These are phyloP conservation scores for Blastobotrys raffinosifermentans DNA, from an alignment of 1,139 yeast species.

Conservation along the genomic window DNA sequence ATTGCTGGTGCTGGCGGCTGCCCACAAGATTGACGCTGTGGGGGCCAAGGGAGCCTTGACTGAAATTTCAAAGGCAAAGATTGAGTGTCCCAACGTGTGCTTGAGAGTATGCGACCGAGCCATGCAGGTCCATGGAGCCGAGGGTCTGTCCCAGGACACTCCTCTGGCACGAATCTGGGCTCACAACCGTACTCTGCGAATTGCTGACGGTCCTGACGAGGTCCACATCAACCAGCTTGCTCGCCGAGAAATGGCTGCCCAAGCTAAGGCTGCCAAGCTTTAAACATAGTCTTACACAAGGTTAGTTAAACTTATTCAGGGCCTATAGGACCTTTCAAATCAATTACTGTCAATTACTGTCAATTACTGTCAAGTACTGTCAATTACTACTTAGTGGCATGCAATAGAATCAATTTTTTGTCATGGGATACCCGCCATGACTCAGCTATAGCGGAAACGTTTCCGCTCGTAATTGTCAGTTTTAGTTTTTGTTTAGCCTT, in stretches of 20 bases:
- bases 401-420: constrained; percentile 58
- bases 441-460: constrained; percentile 34
- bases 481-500: constrained; percentile 55
- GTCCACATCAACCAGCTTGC: constrained; percentile 62
- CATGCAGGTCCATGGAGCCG: constrained; percentile 65
- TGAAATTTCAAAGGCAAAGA: constrained; percentile 66
- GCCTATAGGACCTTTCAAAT: constrained; percentile 33
- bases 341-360: constrained; percentile 47
- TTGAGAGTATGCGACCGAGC: constrained; percentile 57
- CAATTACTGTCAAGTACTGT: constrained; percentile 51
- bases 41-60: constrained; percentile 52
- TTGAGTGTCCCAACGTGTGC: constrained; percentile 57
- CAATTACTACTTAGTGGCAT: constrained; percentile 58
- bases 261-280: constrained; percentile 5
- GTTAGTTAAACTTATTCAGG: constrained; percentile 17
- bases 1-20: constrained; percentile 58
- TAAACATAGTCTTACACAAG: not conserved
- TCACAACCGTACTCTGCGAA: constrained; percentile 52
- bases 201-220: constrained; percentile 76
- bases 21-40: constrained; percentile 53
- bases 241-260: constrained; percentile 35
- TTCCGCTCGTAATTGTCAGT: constrained; percentile 48
- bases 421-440: constrained; percentile 51
- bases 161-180: constrained; percentile 56
- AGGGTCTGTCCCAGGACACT: constrained; percentile 59